Evolutionary conservation across 139 green algal genomes (phyloP).

Genomic region (Chlorella sp.): DNA sequence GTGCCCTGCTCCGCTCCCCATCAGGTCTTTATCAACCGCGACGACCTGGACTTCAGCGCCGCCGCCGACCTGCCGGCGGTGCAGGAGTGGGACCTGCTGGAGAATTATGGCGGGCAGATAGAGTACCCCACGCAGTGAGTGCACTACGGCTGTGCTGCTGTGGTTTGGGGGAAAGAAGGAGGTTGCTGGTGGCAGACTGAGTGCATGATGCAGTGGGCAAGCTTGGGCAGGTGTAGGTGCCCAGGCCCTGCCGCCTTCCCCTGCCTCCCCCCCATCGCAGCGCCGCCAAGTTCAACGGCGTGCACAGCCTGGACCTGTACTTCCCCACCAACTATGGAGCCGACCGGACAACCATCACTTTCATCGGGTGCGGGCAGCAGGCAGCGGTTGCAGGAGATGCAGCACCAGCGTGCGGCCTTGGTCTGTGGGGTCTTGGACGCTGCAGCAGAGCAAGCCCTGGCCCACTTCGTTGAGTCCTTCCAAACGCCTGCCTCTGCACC

Average conservation of each 20-base stretch:
- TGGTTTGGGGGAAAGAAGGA: no score
- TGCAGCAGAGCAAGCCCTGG: no score
- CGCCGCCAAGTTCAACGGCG: conserved; percentile 85
- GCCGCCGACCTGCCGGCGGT: conserved; percentile 64
- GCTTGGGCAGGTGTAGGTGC: no score
- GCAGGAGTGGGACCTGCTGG: conserved; percentile 88
- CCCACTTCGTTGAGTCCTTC: no score
- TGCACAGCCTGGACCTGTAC: conserved; percentile 84
- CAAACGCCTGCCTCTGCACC: no score
- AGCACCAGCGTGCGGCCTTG: no score
- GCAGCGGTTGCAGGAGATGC: no score
- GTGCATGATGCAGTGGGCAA: no score
- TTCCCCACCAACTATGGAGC: conserved; percentile 75
- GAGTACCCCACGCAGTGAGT: conserved; percentile 77
- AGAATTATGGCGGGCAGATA: conserved; percentile 61
- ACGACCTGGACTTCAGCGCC: conserved; percentile 87
- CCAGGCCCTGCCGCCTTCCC: not conserved
- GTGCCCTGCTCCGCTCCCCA: not conserved
- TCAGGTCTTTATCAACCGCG: conserved; percentile 79
- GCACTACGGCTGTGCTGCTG: not conserved
- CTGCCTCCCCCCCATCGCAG: conserved; percentile 27
- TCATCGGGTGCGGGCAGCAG: conserved; percentile 72
- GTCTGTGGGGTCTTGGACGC: no score
- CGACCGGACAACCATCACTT: conserved; percentile 67
- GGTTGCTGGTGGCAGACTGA: no score